Evolutionary conservation across 176 grass and related monocot species (phyloP).

Genomic region (Carex littledalei): DNA sequence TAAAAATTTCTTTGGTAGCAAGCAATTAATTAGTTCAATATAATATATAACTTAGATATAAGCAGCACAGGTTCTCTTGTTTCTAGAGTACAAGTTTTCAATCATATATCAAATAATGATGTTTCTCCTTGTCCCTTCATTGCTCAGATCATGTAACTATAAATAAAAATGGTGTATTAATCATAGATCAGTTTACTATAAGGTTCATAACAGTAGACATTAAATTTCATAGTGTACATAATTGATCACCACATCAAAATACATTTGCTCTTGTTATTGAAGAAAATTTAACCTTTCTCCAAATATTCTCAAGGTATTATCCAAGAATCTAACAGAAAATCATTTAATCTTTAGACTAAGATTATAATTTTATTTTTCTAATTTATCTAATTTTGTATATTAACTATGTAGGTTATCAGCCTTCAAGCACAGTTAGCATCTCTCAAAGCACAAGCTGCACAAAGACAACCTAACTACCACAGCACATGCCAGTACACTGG

Average conservation of each 20-base stretch:
- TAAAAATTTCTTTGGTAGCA: not conserved
- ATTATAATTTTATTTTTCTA: not conserved
- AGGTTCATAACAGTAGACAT: not conserved
- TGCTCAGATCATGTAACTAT: no score
- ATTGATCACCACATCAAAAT: not conserved
- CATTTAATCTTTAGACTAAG: not conserved
- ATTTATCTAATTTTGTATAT: not conserved
- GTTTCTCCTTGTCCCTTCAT: not conserved
- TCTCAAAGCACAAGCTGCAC: conserved; percentile 15
- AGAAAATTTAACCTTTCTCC: not conserved
- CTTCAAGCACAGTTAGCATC: conserved; percentile 25
- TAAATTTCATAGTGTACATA: not conserved
- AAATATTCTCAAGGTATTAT: not conserved
- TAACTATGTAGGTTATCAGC: conserved; percentile 16
- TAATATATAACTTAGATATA: not conserved
- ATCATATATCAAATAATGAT: not conserved
- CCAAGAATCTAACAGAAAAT: not conserved
- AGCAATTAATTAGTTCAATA: not conserved
- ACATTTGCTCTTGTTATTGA: not conserved
- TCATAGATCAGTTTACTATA: not conserved
- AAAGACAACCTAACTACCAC: not conserved
- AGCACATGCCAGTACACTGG: not conserved
- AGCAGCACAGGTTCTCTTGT: not conserved
- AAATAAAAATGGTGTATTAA: not conserved
- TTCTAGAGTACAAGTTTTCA: not conserved